Conservation (phyloP, 2,329 filamentous ascomycete genomes). For the Cladosporium sphaerospermum region DNA sequence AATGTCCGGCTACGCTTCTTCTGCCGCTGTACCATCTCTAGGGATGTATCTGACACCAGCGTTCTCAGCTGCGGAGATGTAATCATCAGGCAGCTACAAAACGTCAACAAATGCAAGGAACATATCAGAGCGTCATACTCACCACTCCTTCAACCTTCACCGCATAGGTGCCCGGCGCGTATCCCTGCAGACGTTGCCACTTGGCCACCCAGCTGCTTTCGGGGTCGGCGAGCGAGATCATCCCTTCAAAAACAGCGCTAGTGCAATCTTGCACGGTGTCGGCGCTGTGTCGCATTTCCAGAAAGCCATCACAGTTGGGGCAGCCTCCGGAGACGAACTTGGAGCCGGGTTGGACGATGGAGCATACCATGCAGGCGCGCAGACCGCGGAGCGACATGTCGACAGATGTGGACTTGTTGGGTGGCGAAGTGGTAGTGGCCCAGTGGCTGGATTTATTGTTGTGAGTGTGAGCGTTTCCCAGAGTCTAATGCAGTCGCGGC, state of each 20-base stretch:
- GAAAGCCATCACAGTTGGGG: slow-evolving; percentile 92
- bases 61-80: slow-evolving; percentile 50
- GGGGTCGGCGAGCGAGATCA: slow-evolving; percentile 82
- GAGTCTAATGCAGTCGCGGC: background rate
- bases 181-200: slow-evolving; percentile 87
- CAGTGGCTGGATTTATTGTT: background rate
- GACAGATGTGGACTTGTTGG: slow-evolving; percentile 9
- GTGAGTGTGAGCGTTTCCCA: background rate
- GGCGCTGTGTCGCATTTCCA: slow-evolving; percentile 65
- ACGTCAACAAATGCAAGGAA: slow-evolving; percentile 11
- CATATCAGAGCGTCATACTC: slow-evolving; percentile 24
- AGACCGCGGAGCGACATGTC: slow-evolving; percentile 64
- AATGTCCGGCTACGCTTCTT: slow-evolving; percentile 13
- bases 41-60: slow-evolving; percentile 57
- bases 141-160: slow-evolving; percentile 84
- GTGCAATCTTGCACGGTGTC: slow-evolving; percentile 90
- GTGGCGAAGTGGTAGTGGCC: background rate
- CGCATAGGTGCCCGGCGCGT: slow-evolving; percentile 85
- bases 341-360: slow-evolving; percentile 75
- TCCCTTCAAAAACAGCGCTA: slow-evolving; percentile 88
- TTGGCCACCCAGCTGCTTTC: slow-evolving; percentile 86
- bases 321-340: slow-evolving; percentile 84
- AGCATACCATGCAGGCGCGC: slow-evolving; percentile 98
- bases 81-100: slow-evolving; percentile 49
- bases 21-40: slow-evolving; percentile 31